These are phyloP conservation scores for Citeromyces matritensis DNA, from an alignment of 805 yeast genomes.

Conservation along the genomic window DNA sequence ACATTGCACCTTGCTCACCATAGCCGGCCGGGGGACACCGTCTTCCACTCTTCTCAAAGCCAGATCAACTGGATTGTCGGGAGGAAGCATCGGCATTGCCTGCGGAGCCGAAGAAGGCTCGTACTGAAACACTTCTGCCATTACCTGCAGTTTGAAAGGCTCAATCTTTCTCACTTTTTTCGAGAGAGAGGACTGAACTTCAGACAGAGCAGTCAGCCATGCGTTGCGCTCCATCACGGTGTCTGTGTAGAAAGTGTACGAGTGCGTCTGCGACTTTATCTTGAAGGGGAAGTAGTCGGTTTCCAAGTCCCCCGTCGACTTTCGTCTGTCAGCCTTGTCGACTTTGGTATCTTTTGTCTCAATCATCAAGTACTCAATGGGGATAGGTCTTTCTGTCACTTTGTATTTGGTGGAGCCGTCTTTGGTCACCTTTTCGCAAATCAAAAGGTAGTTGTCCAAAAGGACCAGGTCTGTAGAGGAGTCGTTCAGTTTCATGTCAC, in stretches of 20 bases:
- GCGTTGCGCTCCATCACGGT: constrained; percentile 1
- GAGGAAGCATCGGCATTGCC: not conserved
- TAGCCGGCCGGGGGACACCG: constrained; percentile 4
- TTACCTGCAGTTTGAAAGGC: not conserved
- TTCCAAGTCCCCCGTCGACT: too few species aligned
- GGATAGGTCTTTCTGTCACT: constrained; percentile 44
- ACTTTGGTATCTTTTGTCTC: constrained; percentile 22
- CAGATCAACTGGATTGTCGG: not conserved
- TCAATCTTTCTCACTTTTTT: not conserved
- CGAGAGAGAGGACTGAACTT: not conserved
- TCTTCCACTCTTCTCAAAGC: not conserved
- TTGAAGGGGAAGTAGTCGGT: constrained; percentile 21
- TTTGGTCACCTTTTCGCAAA: constrained; percentile 36
- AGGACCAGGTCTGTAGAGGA: constrained; percentile 35
- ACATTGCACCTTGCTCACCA: constrained; percentile 23
- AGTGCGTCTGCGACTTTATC: constrained; percentile 34
- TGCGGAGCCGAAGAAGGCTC: not conserved
- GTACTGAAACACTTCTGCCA: not conserved
- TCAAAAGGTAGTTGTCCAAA: constrained; percentile 55
- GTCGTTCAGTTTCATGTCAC: constrained; percentile 22
- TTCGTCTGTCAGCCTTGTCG: constrained; percentile 1
- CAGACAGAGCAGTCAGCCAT: constrained; percentile 2
- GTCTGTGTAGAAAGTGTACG: constrained; percentile 34
- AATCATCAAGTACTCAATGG: constrained; percentile 39
- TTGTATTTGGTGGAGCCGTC: constrained; percentile 16